Base-by-base conservation (phyloP, 2,329 filamentous ascomycete genomes). In the Cercospora citrullina region DNA sequence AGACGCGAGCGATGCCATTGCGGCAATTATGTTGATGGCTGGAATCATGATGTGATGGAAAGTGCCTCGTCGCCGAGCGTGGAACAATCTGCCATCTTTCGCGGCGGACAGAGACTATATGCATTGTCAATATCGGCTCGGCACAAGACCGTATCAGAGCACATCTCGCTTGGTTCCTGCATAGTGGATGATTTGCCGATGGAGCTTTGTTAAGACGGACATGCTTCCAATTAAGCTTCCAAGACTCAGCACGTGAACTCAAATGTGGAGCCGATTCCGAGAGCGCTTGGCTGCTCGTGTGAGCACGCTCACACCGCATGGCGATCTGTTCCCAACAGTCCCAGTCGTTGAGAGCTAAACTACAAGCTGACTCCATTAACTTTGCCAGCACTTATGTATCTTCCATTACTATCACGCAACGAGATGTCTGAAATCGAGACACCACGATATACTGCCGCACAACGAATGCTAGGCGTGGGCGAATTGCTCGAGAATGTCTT, bases 401-500 rank as follows among this genome's bases (percentile, higher is more conserved):
- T 64, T 33, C 62, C 62, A 33, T 36, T 64, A 23, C 53, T 64
- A 18, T 21, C 55, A 59, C 55, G 55, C 28, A 48, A 62, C 36
- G 36, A 21, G n/a, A 63, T 59, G 23, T 42, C 31, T 18, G 26
- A 58, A 28, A 64, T 58, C 31, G 63, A 39, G n/a, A 59, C 61
- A 16, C 55, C 21, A 16, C 28, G 42, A 58, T 39, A 6, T 55
- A 33, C 66, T 2, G 71, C 69, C 31, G 70, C 69, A 31, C 69
- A 62, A 36, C 67, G 70, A 12, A 69, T 71, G 16, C 66, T 73
- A 8, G 70, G 67, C 7, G 48, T 73, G 21, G 67, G 69, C 28
- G 72, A 73, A 55, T 67, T 73, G 33, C 65, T 70, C 16, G 72
- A 73, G 45, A 36, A 64, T 18, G 71, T 73, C 21, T 42, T 73